These are phyloP conservation scores for Penicillium cataractarum DNA, from an alignment of 495 filamentous ascomycete genomes.

Conservation along the genomic window DNA sequence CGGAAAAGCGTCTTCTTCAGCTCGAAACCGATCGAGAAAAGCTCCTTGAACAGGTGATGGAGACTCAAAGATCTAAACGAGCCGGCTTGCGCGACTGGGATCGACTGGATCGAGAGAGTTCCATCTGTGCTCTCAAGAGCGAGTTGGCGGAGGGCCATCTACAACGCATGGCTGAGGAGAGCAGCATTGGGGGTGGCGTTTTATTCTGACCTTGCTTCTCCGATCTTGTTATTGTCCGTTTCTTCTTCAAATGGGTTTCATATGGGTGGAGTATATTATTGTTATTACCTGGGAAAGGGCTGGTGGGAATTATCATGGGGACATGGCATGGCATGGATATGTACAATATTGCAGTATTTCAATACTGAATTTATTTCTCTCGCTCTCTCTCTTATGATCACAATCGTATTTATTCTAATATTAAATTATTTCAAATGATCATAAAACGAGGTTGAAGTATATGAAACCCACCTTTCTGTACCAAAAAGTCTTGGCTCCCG, in stretches of 20 bases:
- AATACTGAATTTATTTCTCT: background rate
- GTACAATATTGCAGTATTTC: background rate
- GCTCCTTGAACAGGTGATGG: slow-evolving; percentile 57
- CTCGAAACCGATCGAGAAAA: slow-evolving; percentile 60
- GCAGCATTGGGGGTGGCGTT: slow-evolving; percentile 43
- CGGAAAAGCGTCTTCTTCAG: slow-evolving; percentile 52
- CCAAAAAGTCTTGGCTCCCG: slow-evolving; percentile 14
- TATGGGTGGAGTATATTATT: background rate
- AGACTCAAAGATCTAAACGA: slow-evolving; percentile 57
- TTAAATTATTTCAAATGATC: too few species aligned
- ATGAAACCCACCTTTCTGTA: too few species aligned
- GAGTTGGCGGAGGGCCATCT: slow-evolving; percentile 66
- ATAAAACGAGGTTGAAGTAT: background rate
- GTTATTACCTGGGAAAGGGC: background rate
- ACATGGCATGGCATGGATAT: background rate
- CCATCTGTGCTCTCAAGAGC: slow-evolving; percentile 59
- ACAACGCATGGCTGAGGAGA: slow-evolving; percentile 59
- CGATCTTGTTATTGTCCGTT: background rate
- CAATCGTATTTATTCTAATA: background rate
- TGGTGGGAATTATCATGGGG: background rate
- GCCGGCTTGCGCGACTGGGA: slow-evolving; percentile 62
- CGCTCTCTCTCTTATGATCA: too few species aligned
- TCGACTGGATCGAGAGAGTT: slow-evolving; percentile 58
- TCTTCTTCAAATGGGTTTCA: background rate
- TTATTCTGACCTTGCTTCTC: slow-evolving; percentile 39